Conservation (phyloP, 495 filamentous ascomycete genomes). For the Penicillium steckii region DNA sequence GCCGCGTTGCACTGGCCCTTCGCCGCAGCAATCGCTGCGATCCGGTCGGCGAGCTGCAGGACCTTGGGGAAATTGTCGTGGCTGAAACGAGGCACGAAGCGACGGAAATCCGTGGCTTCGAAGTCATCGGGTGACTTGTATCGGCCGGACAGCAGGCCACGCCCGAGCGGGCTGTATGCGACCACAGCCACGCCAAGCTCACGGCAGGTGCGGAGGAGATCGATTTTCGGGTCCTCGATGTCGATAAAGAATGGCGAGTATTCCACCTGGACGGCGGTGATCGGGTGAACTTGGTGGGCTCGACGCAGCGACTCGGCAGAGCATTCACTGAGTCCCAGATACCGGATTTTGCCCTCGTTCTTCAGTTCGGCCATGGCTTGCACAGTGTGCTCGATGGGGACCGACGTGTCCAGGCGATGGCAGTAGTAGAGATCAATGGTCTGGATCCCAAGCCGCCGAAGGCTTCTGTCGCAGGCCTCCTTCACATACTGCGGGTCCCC, state of each 20-base stretch:
- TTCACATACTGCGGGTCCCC: conserved; percentile 54
- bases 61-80: conserved; percentile 54
- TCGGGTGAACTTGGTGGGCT: conserved; percentile 57
- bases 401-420: conserved; percentile 44
- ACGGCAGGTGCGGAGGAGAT: conserved; percentile 53
- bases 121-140: conserved; percentile 49
- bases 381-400: conserved; percentile 65
- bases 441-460: conserved; percentile 50
- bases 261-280: conserved; percentile 66
- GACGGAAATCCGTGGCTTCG: conserved; percentile 37
- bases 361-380: conserved; percentile 48
- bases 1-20: conserved; percentile 53
- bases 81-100: conserved; percentile 43
- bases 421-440: conserved; percentile 63
- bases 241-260: conserved; percentile 59
- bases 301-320: conserved; percentile 58
- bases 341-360: conserved; percentile 55
- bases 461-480: conserved; percentile 46
- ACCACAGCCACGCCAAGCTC: conserved; percentile 65
- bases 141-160: conserved; percentile 53
- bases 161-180: conserved; percentile 60
- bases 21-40: conserved; percentile 42
- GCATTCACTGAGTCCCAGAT: conserved; percentile 60
- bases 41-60: conserved; percentile 40
- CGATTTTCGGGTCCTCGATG: conserved; percentile 51